A percentile compares a stretch with the other conserved stretches of the same genome.
Evolutionary conservation across 306 rosid genomes (phyloP).

Genomic region (Dalbergia cochinchinensis): DNA sequence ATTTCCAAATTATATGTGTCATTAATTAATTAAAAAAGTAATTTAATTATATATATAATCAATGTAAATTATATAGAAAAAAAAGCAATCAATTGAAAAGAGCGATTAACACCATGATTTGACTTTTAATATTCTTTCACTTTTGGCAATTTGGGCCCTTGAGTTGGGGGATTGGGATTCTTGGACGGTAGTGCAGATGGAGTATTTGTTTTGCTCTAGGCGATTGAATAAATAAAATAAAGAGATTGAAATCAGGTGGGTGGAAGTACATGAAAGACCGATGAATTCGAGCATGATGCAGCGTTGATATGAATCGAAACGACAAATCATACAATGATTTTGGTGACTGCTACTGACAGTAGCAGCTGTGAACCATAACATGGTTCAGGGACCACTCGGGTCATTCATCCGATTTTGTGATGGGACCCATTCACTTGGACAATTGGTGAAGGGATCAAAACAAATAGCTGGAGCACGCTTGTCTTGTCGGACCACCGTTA

Average conservation of each 20-base stretch:
- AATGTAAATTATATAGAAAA: no score
- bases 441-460: background rate
- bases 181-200: background rate
- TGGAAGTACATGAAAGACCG: conserved; percentile 4
- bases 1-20: no score
- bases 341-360: background rate
- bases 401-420: background rate
- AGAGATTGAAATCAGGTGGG: background rate
- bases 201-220: background rate
- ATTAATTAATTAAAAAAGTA: no score
- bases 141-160: background rate
- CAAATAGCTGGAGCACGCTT: conserved; percentile 45
- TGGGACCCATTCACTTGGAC: conserved; percentile 42
- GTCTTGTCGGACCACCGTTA: conserved; percentile 36
- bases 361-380: background rate
- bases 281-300: background rate
- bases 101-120: background rate
- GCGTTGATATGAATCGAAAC: background rate
- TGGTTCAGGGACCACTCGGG: background rate
- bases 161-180: conserved; percentile 15
- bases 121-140: background rate
- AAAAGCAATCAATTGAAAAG: no score
- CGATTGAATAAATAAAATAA: background rate
- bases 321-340: background rate
- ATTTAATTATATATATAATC: no score